Percentiles rank a stretch among this genome's conserved stretches.
phyloP scores from a whole-genome alignment of 2,329 filamentous ascomycete species.

The Ascochyta rabiei region DNA sequence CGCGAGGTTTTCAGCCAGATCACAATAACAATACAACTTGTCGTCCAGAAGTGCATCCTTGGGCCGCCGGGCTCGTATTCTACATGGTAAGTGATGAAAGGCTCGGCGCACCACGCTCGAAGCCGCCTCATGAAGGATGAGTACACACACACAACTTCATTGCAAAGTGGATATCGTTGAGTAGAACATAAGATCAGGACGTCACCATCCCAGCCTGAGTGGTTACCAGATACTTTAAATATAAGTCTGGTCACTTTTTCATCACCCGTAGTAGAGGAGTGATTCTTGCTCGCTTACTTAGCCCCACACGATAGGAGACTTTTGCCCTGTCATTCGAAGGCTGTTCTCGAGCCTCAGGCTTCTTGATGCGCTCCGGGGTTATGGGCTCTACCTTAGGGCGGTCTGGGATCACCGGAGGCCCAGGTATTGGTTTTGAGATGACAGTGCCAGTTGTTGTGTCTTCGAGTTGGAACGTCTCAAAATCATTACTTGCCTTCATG shows the following conservation, averaged over 20 bases:
- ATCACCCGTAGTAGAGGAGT: constrained; percentile 55
- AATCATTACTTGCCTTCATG: not conserved
- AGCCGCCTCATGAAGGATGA: not conserved
- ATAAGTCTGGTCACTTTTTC: constrained; percentile 46
- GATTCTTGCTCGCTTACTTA: constrained; percentile 57
- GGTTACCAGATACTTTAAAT: no score
- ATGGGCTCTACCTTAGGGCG: constrained; percentile 26
- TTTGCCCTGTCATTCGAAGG: constrained; percentile 47
- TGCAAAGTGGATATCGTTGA: constrained; percentile 8
- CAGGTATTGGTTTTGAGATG: not conserved
- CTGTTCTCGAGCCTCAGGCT: constrained; percentile 13
- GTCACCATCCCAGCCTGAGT: not conserved
- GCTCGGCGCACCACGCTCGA: constrained; percentile 1
- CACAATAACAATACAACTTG: not conserved
- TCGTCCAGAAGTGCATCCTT: not conserved
- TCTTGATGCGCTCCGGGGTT: constrained; percentile 14
- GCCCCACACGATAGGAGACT: constrained; percentile 54
- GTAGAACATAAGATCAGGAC: not conserved
- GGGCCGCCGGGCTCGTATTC: not conserved
- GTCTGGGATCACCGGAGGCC: not conserved
- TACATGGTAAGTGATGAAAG: not conserved
- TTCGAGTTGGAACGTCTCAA: not conserved
- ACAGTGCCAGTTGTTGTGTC: not conserved
- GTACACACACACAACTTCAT: not conserved
- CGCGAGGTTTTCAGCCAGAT: not conserved